Base-by-base conservation (phyloP, 108 stramenopile genomes). In the Cyclotella atomus region DNA sequence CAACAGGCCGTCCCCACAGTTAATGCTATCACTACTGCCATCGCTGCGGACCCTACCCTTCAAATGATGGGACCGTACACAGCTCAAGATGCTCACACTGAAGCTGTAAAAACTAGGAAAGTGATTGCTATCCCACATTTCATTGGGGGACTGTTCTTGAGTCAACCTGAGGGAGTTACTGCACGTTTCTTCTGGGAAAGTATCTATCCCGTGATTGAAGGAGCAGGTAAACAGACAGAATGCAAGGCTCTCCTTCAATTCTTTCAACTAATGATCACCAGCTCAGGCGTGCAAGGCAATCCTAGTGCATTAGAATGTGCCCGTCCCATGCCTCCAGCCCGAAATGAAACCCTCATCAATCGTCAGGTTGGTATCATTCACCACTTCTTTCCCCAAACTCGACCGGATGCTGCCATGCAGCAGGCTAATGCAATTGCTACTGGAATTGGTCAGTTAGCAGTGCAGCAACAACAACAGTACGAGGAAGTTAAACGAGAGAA, bases 41-140 rank as follows among this genome's bases (percentile, higher is more conserved):
- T 61, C 34, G 38, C 60, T 61, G 60, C 38, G 9, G 34, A 61
- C 19, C 60, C 34, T 21, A 28, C 60, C 34, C 32, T 36, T n/a
- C 60, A 61, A 9, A 41, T 36, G 36, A n/a, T 61, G 34, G 60
- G 34, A 21, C 60, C 34, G 3, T 61, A 68, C 21, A n/a, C 68
- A 20, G 55, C 68, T 9, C n/a, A 36, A 9, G 56, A 70, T 59
- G 33, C 53, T 0, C 35, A 59, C 14, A 68, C 74, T 7, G 52
- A 55, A n/a, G 53, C 25, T 24, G 21, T 57, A 27, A 30, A 61
- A 20, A 68, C 74, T 3, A 30, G 74, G 25, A 21, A 23, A 0
- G 23, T 66, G n/a, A 65, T 75, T 6, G 21, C 74, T 44, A 29
- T 75, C n/a, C 67, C 67, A 5, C 56, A 67, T 30, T 30, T 46